A percentile compares a stretch with the other conserved stretches of the same genome.
Conservation (phyloP, 1,139 yeast genomes). For the Yamadazyma pseudoaaseri region DNA sequence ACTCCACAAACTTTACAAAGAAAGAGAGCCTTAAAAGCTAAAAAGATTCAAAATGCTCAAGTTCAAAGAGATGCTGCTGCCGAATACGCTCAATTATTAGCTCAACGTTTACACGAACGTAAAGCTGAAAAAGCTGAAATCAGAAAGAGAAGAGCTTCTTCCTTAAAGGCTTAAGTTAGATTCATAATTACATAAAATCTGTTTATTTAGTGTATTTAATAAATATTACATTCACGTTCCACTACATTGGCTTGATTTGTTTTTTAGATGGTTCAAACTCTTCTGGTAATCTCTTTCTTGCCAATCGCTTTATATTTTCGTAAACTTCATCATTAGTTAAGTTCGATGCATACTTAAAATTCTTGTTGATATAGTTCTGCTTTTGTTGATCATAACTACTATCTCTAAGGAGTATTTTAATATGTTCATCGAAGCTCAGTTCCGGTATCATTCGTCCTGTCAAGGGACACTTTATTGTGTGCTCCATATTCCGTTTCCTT, state of each 20-base stretch:
- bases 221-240: conserved; percentile 12
- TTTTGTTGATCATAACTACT: conserved; percentile 77
- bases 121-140: conserved; percentile 98
- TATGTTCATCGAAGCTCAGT: conserved; percentile 68
- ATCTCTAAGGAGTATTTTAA: conserved; percentile 70
- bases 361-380: conserved; percentile 61
- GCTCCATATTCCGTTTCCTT: conserved; percentile 32
- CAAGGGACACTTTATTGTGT: conserved; percentile 64
- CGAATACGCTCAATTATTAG: conserved; percentile 98
- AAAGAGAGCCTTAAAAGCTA: conserved; percentile 95
- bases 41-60: conserved; percentile 96
- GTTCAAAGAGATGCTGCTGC: conserved; percentile 99
- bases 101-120: conserved; percentile 97
- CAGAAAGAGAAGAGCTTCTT: conserved; percentile 99
- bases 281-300: conserved; percentile 29
- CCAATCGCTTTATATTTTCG: conserved; percentile 66
- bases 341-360: conserved; percentile 57
- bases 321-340: conserved; percentile 69
- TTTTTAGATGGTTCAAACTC: background rate
- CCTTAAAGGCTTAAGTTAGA: conserved; percentile 72
- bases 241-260: background rate
- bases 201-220: conserved; percentile 23
- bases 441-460: conserved; percentile 73
- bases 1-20: conserved; percentile 99
- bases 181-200: conserved; percentile 7